phyloP scores from a whole-genome alignment of 495 filamentous ascomycete species.

The Aspergillus panamensis region DNA sequence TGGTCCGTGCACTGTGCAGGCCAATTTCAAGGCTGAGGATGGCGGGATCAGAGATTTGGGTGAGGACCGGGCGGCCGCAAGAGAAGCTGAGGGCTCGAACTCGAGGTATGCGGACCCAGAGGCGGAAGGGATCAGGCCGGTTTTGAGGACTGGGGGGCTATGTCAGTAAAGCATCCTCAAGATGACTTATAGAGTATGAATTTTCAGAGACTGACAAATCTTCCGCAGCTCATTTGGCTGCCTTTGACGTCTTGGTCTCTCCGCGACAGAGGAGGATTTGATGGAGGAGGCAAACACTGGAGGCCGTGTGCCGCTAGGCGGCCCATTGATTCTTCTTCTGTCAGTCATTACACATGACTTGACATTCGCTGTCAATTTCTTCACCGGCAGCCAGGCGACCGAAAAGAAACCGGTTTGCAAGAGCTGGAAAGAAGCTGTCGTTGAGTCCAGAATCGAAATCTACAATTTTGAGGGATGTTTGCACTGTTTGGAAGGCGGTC shows the following conservation, averaged over 20 bases:
- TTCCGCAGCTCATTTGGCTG: constrained; percentile 66
- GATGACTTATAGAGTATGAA: background rate
- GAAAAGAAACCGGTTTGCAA: constrained; percentile 2
- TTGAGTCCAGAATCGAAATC: constrained; percentile 35
- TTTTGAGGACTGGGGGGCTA: constrained; percentile 68
- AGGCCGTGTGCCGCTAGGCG: constrained; percentile 70
- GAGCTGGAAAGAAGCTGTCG: constrained; percentile 14
- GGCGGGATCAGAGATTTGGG: constrained; percentile 46
- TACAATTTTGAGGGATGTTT: constrained; percentile 38
- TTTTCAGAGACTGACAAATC: constrained; percentile 65
- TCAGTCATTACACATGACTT: constrained; percentile 62
- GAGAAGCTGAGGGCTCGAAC: constrained; percentile 59
- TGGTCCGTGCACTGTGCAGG: constrained; percentile 89
- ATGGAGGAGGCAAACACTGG: constrained; percentile 59
- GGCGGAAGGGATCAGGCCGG: constrained; percentile 86
- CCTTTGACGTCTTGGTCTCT: constrained; percentile 50
- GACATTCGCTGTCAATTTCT: constrained; percentile 11
- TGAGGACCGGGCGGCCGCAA: constrained; percentile 45
- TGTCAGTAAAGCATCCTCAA: constrained; percentile 13
- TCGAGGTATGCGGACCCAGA: constrained; percentile 94
- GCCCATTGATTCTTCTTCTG: constrained; percentile 87
- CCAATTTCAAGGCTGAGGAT: constrained; percentile 74
- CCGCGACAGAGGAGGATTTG: constrained; percentile 36
- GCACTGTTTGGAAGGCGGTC: constrained; percentile 37
- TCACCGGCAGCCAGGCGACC: constrained; percentile 6